Conservation (phyloP, 108 stramenopile species). For the Craspedostauros australis region DNA sequence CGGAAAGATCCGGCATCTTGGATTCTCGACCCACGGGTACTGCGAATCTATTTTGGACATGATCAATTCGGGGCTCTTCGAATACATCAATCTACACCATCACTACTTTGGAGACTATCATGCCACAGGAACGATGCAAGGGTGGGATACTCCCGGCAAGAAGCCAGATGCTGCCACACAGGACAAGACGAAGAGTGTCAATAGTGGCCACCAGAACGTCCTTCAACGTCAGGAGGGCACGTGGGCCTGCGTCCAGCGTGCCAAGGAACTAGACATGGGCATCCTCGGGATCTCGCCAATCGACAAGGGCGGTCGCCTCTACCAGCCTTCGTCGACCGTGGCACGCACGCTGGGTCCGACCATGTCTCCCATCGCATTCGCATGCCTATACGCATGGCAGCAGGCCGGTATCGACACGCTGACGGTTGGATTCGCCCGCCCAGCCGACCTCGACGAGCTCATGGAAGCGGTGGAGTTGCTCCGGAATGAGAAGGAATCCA, state of each 20-base stretch:
- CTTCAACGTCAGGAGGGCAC: no score
- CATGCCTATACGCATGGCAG: constrained; percentile 48
- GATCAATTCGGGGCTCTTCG: constrained; percentile 55
- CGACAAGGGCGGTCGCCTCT: constrained; percentile 77
- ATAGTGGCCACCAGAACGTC: constrained; percentile 48
- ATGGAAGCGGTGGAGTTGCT: constrained; percentile 53
- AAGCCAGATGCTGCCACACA: no score
- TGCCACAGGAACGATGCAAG: constrained; percentile 43
- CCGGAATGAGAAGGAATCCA: constrained; percentile 8
- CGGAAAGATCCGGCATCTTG: constrained; percentile 56
- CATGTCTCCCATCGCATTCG: constrained; percentile 64
- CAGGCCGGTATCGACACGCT: constrained; percentile 34
- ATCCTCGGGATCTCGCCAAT: constrained; percentile 71
- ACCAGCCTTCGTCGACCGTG: constrained; percentile 42
- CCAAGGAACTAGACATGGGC: constrained; percentile 72
- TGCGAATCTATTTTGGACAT: constrained; percentile 54
- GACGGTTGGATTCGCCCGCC: constrained; percentile 56
- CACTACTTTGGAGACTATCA: constrained; percentile 73
- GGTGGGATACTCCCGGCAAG: constrained; percentile 65
- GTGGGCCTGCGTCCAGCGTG: constrained; percentile 30
- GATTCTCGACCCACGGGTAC: constrained; percentile 70
- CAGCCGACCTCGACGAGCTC: constrained; percentile 72
- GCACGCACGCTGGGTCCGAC: constrained; percentile 36
- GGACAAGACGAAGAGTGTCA: no score
- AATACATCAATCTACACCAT: constrained; percentile 65